Evolutionary conservation across 2,329 filamentous ascomycete species (phyloP).

Genomic region (Calonectria honghensis): DNA sequence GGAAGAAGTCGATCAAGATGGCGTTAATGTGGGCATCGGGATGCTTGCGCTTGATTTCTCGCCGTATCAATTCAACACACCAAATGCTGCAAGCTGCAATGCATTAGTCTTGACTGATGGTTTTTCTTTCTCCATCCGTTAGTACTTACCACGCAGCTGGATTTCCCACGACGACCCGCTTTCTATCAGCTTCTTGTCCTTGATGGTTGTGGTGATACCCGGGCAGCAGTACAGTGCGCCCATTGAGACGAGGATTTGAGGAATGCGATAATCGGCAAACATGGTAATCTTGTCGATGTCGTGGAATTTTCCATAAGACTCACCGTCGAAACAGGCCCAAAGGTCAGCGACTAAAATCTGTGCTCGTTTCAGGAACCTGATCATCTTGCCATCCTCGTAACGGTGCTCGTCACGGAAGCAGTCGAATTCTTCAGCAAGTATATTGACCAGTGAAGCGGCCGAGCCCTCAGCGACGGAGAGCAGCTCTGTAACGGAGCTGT

Average conservation of each 20-base stretch:
- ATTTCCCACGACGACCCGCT: slow-evolving; percentile 87
- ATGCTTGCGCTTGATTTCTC: slow-evolving; percentile 85
- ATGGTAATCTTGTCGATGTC: slow-evolving; percentile 98
- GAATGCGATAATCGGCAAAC: slow-evolving; percentile 98
- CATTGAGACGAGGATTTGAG: slow-evolving; percentile 90
- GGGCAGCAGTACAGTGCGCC: slow-evolving; percentile 91
- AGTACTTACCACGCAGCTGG: slow-evolving; percentile 83
- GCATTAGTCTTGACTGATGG: slow-evolving; percentile 34
- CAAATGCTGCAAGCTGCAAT: slow-evolving; percentile 89
- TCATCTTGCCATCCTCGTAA: slow-evolving; percentile 82
- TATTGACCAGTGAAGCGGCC: slow-evolving; percentile 89
- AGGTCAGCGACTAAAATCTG: slow-evolving; percentile 97
- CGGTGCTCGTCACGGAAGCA: slow-evolving; percentile 89
- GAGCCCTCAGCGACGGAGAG: slow-evolving; percentile 85
- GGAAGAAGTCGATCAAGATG: slow-evolving; percentile 96
- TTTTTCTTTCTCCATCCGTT: background rate
- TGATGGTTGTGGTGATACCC: slow-evolving; percentile 82
- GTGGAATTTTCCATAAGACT: slow-evolving; percentile 85
- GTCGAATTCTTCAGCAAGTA: slow-evolving; percentile 86
- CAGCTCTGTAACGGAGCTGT: slow-evolving; percentile 83
- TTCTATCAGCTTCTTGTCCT: slow-evolving; percentile 77
- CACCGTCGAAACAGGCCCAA: slow-evolving; percentile 95
- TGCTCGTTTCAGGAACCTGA: slow-evolving; percentile 93
- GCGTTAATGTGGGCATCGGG: slow-evolving; percentile 86
- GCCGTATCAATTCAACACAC: slow-evolving; percentile 91